Evolutionary conservation across 345 rosid species (phyloP).

Genomic region (Mangifera indica): DNA sequence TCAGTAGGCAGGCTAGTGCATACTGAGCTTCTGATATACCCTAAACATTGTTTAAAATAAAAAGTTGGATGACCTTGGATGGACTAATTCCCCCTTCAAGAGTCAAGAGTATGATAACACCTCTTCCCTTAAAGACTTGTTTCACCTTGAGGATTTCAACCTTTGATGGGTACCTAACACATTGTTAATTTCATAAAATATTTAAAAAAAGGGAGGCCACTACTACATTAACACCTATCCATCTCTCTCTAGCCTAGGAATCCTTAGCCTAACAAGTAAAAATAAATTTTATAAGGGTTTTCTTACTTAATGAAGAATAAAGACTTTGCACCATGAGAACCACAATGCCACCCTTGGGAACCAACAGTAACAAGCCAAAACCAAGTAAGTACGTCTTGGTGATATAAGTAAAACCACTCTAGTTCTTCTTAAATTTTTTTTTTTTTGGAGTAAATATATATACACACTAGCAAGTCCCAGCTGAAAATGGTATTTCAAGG

Average conservation of each 20-base stretch:
- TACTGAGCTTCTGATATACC: not conserved
- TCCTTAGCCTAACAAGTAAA: not conserved
- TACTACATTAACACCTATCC: not conserved
- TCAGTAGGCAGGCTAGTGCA: not conserved
- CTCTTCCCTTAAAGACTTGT: not conserved
- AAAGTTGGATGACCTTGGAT: constrained; percentile 8
- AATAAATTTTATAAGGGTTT: not conserved
- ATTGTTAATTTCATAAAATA: constrained; percentile 16
- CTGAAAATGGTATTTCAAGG: too few species aligned
- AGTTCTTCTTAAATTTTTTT: too few species aligned
- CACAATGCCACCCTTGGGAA: not conserved
- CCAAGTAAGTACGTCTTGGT: not conserved
- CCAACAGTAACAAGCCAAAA: not conserved
- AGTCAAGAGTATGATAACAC: constrained; percentile 14
- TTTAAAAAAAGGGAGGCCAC: not conserved
- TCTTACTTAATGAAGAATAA: not conserved
- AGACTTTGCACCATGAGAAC: not conserved
- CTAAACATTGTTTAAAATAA: not conserved
- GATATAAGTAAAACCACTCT: not conserved
- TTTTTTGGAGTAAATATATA: too few species aligned
- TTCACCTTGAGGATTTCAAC: constrained; percentile 10
- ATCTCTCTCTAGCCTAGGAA: constrained; percentile 1
- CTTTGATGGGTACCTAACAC: not conserved
- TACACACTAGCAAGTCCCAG: too few species aligned
- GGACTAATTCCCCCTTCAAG: constrained; percentile 18